A percentile compares a stretch with the other conserved stretches of the same genome.
These are phyloP conservation scores for Metrosideros polymorpha DNA, from an alignment of 441 rosid species.

Conservation along the genomic window DNA sequence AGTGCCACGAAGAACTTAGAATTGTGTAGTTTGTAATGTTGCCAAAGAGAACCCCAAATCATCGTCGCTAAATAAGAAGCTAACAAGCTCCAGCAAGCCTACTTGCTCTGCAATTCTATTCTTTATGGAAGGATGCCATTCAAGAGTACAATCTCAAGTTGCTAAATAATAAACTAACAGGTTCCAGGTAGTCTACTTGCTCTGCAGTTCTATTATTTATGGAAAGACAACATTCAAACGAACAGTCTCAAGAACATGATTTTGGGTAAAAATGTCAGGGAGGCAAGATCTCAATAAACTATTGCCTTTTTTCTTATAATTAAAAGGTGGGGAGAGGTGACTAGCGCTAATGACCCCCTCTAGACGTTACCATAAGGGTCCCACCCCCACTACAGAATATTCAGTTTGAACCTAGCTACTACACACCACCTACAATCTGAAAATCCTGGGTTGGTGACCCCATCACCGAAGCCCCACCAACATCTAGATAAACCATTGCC, in stretches of 20 bases:
- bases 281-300: not conserved
- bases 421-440: too few species aligned
- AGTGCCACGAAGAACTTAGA: not conserved
- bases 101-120: not conserved
- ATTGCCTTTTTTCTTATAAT: not conserved
- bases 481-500: not conserved
- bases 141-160: not conserved
- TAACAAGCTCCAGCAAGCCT: not conserved
- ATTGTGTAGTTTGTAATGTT: not conserved
- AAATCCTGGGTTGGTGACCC: too few species aligned
- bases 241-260: not conserved
- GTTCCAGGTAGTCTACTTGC: not conserved
- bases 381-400: too few species aligned
- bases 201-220: not conserved
- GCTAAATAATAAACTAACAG: not conserved
- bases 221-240: not conserved
- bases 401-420: too few species aligned
- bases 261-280: not conserved
- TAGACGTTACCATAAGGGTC: not conserved
- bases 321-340: not conserved
- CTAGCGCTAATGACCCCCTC: not conserved
- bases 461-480: too few species aligned
- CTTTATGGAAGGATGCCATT: not conserved
- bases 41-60: not conserved
- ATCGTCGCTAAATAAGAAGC: not conserved